Evolutionary conservation across 1,284 basidiomycete species (phyloP).

Genomic region (Xerocomus amazonicus): DNA sequence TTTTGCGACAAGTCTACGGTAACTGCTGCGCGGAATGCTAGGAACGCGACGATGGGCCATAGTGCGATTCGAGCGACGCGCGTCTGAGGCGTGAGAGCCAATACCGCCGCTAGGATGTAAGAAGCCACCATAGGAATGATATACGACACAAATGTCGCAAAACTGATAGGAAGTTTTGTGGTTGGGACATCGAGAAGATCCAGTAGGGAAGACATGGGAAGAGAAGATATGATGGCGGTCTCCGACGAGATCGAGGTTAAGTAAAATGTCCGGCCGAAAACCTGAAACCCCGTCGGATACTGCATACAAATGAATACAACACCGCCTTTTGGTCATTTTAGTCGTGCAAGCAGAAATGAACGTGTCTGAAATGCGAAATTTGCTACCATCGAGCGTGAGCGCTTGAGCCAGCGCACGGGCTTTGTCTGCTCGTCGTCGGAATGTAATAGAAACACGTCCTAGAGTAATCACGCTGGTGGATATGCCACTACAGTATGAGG

Average conservation of each 20-base stretch:
- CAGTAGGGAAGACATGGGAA: neutral
- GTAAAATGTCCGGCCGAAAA: neutral
- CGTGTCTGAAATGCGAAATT: neutral
- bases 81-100: constrained; percentile 1
- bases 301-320: neutral
- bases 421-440: too few species aligned
- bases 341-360: neutral
- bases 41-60: constrained; percentile 1
- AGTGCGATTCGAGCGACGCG: neutral
- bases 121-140: neutral
- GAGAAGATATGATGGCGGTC: neutral
- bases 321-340: neutral
- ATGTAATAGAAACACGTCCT: too few species aligned
- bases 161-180: neutral
- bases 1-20: neutral
- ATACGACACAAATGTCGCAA: neutral
- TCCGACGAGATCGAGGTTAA: neutral
- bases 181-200: neutral
- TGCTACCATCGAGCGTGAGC: too few species aligned
- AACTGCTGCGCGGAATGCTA: neutral
- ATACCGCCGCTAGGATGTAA: neutral
- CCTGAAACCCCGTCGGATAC: neutral
- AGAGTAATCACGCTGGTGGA: too few species aligned
- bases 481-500: too few species aligned
- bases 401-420: too few species aligned